Evolutionary conservation across 257 asterid species (phyloP).

Genomic region (Ligustrum vulgare): DNA sequence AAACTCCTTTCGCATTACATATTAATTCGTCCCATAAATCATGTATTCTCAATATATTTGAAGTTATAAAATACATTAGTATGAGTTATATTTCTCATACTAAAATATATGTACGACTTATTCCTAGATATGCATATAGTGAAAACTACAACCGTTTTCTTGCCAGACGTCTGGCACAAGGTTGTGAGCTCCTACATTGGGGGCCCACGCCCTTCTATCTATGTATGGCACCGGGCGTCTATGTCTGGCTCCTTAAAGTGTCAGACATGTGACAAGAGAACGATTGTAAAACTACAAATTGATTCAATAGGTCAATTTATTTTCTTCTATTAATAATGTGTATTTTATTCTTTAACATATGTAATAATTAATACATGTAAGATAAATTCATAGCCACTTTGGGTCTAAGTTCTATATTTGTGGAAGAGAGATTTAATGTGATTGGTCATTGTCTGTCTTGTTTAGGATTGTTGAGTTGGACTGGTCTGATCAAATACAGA

Average conservation of each 20-base stretch:
- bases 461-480: constrained; percentile 47
- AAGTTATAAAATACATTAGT: neutral
- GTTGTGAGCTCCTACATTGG: too few species aligned
- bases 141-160: too few species aligned
- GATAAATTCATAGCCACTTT: constrained; percentile 22
- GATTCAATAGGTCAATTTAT: neutral
- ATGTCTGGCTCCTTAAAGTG: too few species aligned
- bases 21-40: too few species aligned
- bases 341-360: constrained; percentile 8
- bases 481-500: constrained; percentile 46
- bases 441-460: constrained; percentile 51
- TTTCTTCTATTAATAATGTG: constrained; percentile 4
- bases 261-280: too few species aligned
- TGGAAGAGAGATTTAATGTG: constrained; percentile 29
- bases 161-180: too few species aligned
- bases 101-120: neutral
- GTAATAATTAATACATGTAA: constrained; percentile 19
- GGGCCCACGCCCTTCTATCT: too few species aligned
- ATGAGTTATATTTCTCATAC: too few species aligned
- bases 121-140: constrained; percentile 1
- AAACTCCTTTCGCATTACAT: too few species aligned
- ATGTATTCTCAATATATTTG: neutral
- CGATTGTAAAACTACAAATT: constrained; percentile 5
- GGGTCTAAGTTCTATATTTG: constrained; percentile 32
- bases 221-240: too few species aligned